Evolutionary conservation across 768 basidiomycete species (phyloP), one percentile per base, ranked within the genome.

Genomic region (Termitomyces sp.): DNA sequence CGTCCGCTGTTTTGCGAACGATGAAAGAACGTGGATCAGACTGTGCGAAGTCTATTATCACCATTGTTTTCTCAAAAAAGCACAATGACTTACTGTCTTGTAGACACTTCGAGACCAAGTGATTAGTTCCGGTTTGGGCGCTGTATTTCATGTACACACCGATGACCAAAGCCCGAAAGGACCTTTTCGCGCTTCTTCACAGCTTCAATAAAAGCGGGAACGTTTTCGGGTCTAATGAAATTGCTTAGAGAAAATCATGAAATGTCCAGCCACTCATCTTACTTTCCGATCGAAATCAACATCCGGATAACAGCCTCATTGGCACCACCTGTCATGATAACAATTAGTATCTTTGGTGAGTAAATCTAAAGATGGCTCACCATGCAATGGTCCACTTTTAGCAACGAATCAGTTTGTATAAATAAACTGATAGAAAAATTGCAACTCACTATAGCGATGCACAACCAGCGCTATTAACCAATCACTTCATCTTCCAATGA

Each of bases 241-340:
- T 10, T 27, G 36, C 42, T 42, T 44, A 41, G 6, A 22, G 41
- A 42, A 23, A 20, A 13, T 32, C 25, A 35, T 33, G 3, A n/a
- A 18, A 16, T 29, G 20, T 15, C 22, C 4, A 35, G 32, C 18
- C 6, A 25, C n/a, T 32, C 6, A 20, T 67, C 83, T 63, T 62
- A 89, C 83, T 83, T 84, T 63, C 91, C 93, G 58, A 96, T 94
- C 1, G 89, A 85, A 40, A 92, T 79, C 39, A 96, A 75, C 94
- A 96, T 96, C 13, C 94, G 85, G 64, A 96, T 93, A 57, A 96
- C 94, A 5, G 94, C 92, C 68, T 96, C 93, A 61, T 94, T 94
- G 3, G 93, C 94, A 49, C 93, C 92, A 60, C 91, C 90, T 80
- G 65, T 52, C 27, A 13, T 56, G 45, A 35, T 12, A 46, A 22